Conservation (phyloP, 108 stramenopile genomes). For the Fragilaria radians region DNA sequence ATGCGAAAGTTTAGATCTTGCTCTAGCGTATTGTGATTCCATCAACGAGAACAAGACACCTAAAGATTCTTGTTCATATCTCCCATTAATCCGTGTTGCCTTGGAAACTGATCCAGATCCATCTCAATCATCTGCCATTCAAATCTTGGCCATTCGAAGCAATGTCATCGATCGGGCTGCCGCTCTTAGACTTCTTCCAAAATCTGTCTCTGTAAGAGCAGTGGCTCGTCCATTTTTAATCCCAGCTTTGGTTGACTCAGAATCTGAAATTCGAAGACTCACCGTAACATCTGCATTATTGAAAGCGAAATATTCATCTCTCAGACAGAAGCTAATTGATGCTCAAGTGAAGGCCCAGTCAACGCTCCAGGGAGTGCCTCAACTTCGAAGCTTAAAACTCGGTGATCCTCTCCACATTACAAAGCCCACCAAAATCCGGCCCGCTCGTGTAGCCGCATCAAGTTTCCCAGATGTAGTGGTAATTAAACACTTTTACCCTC, state of each 20-base stretch:
- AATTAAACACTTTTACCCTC: slow-evolving; percentile 77
- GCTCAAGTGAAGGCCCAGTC: slow-evolving; percentile 79
- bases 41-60: slow-evolving; percentile 46
- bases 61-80: slow-evolving; percentile 47
- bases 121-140: slow-evolving; percentile 65
- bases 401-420: slow-evolving; percentile 72
- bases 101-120: slow-evolving; percentile 60
- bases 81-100: slow-evolving; percentile 79
- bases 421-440: slow-evolving; percentile 68
- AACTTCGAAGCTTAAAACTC: slow-evolving; percentile 51
- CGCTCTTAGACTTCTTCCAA: slow-evolving; percentile 70
- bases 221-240: slow-evolving; percentile 76
- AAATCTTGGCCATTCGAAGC: slow-evolving; percentile 71
- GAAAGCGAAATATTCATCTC: slow-evolving; percentile 54
- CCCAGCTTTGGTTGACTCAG: slow-evolving; percentile 78
- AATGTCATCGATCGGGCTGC: slow-evolving; percentile 71
- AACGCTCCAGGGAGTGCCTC: slow-evolving; percentile 60
- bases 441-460: slow-evolving; percentile 47
- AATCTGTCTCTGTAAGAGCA: slow-evolving; percentile 69
- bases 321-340: slow-evolving; percentile 71
- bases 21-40: slow-evolving; percentile 83
- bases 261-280: slow-evolving; percentile 76
- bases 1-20: slow-evolving; percentile 66
- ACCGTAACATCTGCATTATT: slow-evolving; percentile 68
- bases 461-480: slow-evolving; percentile 80